These are phyloP conservation scores for Populus deltoides DNA, from an alignment of 345 rosid genomes.

Conservation along the genomic window DNA sequence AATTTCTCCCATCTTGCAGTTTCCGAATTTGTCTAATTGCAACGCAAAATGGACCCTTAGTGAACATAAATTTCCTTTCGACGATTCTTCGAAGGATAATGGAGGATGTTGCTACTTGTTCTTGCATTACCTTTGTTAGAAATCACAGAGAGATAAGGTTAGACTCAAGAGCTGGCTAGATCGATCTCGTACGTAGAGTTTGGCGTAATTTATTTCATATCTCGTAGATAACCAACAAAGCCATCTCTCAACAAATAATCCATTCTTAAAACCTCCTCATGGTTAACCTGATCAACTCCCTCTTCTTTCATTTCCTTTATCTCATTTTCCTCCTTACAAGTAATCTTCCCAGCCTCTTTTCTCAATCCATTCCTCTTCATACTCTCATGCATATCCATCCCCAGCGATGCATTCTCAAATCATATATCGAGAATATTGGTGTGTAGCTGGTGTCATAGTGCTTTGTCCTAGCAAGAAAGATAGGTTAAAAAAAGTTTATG, in stretches of 20 bases:
- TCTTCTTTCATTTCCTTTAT: neutral
- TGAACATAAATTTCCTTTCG: no score
- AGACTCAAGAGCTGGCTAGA: no score
- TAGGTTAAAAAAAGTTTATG: no score
- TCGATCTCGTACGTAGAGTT: no score
- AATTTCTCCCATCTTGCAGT: neutral
- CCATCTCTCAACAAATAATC: slow-evolving; percentile 35
- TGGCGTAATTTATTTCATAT: slow-evolving; percentile 31
- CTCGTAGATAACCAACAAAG: slow-evolving; percentile 29
- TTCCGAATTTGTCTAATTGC: no score
- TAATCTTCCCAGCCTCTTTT: slow-evolving; percentile 22
- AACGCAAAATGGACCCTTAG: no score
- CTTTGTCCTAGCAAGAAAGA: neutral
- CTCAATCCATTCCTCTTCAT: slow-evolving; percentile 34
- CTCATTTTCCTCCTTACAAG: slow-evolving; percentile 3
- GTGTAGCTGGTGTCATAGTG: neutral
- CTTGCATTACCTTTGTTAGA: no score
- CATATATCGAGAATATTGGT: neutral
- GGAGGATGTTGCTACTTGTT: no score
- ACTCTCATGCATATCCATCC: slow-evolving; percentile 27
- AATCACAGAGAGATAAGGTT: no score
- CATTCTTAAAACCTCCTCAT: slow-evolving; percentile 33
- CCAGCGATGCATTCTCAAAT: slow-evolving; percentile 19
- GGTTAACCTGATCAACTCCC: slow-evolving; percentile 11
- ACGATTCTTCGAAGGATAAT: no score